Evolutionary conservation across 106 monocot genomes (phyloP).

Genomic region (Dendrobium catenatum): DNA sequence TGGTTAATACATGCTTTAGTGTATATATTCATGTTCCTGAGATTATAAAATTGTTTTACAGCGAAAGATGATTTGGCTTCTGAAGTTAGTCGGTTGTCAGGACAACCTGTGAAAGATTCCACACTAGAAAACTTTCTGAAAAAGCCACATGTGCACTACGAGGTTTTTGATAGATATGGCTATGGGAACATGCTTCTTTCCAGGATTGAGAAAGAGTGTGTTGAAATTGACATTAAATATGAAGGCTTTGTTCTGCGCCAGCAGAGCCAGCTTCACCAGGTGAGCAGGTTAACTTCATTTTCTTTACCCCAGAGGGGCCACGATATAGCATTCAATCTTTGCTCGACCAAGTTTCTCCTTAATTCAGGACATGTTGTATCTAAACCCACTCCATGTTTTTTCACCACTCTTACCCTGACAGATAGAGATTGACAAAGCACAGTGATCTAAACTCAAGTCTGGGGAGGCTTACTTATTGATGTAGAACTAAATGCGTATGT

Average conservation of each 20-base stretch:
- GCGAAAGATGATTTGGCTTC: conserved; percentile 70
- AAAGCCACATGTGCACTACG: conserved; percentile 92
- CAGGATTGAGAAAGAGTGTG: conserved; percentile 90
- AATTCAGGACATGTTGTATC: no score
- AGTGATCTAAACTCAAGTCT: no score
- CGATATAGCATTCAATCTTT: no score
- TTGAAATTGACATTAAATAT: conserved; percentile 99
- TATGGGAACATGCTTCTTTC: conserved; percentile 66
- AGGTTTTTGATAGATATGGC: conserved; percentile 82
- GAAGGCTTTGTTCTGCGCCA: conserved; percentile 90
- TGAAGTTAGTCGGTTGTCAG: conserved; percentile 65
- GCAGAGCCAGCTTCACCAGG: conserved; percentile 94
- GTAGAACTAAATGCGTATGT: no score
- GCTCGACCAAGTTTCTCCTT: no score
- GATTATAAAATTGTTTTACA: not conserved
- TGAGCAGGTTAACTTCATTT: conserved; percentile 9
- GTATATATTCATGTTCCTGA: conserved; percentile 1
- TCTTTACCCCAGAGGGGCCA: no score
- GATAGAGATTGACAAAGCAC: no score
- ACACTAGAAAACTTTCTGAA: conserved; percentile 82
- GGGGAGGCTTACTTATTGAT: no score
- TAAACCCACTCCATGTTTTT: no score
- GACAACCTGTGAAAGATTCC: conserved; percentile 74
- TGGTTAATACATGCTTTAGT: not conserved
- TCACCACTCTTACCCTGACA: no score